Evolutionary conservation across 345 rosid genomes (phyloP), one percentile per base, ranked within the genome.

Genomic region (Eucalyptus curtisii): DNA sequence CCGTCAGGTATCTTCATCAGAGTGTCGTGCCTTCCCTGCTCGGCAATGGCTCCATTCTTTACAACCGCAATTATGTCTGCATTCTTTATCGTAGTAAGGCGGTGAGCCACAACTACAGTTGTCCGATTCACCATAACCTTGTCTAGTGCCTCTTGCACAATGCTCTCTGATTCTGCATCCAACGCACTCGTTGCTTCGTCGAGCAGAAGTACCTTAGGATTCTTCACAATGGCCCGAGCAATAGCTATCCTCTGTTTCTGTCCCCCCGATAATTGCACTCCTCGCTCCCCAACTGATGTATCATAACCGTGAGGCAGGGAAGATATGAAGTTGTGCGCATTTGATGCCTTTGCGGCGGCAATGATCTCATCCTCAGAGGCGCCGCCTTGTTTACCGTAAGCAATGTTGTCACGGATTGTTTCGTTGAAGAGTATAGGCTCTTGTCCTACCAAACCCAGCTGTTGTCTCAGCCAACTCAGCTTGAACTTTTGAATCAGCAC

Each of bases 101-200:
- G 91, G 86, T 95, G 98, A 68, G 98, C 97, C 17, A 96, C 96
- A 31, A 95, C 94, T 4, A 96, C 92, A 0, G 96, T 95, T 2
- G 97, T 96, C 76, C 95, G 90, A 61, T 93, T 90, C 88, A 93
- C 92, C 96, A 92, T 96, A 71, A 94, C 97, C 37, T 88, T 89
- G 86, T 96, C 98, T 80, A 96, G 89, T 10, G 97, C 97, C 25
- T 93, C 92, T 79, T 96, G 96, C 7, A 95, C 97, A 20, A 95
- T 87, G 14, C 95, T 90, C 88, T 96, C 97, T 14, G 96, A 95
- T 87, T 93, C 97, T 0, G 96, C 96, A 9, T 96, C 98, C 7
- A 96, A 71, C 3, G 98, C 98, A n/a, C 98, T 96, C 1, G 98
- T 94, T 9, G 98, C 98, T 90, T 96, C 96, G 45, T 96, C 97